phyloP scores from a whole-genome alignment of 2,329 filamentous ascomycete genomes.

The Proliferodiscus dingleyae region DNA sequence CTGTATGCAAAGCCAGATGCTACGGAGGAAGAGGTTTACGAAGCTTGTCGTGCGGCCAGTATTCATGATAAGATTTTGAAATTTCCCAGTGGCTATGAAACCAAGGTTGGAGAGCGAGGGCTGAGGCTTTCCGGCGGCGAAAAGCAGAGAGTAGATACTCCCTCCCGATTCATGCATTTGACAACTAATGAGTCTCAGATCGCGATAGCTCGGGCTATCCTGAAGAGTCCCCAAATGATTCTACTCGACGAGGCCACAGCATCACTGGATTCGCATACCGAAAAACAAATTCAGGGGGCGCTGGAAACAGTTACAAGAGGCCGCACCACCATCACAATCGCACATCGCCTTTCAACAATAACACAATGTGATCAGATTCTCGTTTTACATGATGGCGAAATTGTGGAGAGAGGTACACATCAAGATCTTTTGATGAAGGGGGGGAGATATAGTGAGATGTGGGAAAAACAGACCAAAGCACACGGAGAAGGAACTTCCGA shows the following conservation, averaged over 20 bases:
- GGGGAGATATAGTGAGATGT: constrained; percentile 49
- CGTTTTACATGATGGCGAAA: constrained; percentile 74
- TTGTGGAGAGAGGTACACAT: constrained; percentile 86
- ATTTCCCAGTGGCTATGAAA: constrained; percentile 84
- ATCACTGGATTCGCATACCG: constrained; percentile 74
- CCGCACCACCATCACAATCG: constrained; percentile 88
- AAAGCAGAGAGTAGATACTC: constrained; percentile 68
- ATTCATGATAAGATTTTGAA: constrained; percentile 89
- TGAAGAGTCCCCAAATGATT: constrained; percentile 51
- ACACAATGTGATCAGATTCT: constrained; percentile 90
- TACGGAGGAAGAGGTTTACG: constrained; percentile 75
- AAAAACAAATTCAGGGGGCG: constrained; percentile 82
- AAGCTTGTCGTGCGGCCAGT: constrained; percentile 80
- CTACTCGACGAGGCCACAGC: constrained; percentile 58
- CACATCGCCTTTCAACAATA: constrained; percentile 89
- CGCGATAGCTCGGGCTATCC: constrained; percentile 55
- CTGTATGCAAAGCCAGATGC: constrained; percentile 80
- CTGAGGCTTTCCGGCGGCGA: constrained; percentile 84
- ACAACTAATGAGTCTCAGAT: constrained; percentile 34
- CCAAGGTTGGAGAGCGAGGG: constrained; percentile 86
- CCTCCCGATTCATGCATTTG: not conserved
- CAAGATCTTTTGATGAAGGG: constrained; percentile 64
- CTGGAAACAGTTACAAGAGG: constrained; percentile 76
- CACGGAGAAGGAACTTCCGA: not conserved
- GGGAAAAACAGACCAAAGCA: not conserved